A percentile compares a stretch with the other conserved stretches of the same genome.
Evolutionary conservation across 805 yeast genomes (phyloP).

Genomic region (Allodekkera sacchari): DNA sequence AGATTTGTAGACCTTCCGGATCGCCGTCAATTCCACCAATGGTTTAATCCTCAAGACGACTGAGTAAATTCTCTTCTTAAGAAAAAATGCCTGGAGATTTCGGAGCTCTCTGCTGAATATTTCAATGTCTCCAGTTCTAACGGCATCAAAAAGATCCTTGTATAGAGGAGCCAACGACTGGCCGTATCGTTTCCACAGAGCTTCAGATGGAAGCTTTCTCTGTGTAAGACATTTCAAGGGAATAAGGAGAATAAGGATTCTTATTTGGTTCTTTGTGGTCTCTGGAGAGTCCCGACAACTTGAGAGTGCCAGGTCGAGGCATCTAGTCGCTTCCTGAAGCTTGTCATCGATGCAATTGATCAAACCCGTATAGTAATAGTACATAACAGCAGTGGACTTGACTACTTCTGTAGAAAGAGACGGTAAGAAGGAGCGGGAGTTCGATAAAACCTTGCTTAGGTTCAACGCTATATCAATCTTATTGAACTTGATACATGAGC

Average conservation of each 20-base stretch:
- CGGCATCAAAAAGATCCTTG: slow-evolving; percentile 37
- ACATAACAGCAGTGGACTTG: slow-evolving; percentile 49
- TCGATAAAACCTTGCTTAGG: slow-evolving; percentile 37
- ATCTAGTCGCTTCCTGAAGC: slow-evolving; percentile 39
- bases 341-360: slow-evolving; percentile 60
- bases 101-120: slow-evolving; percentile 38
- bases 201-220: slow-evolving; percentile 37
- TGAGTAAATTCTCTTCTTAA: slow-evolving; percentile 54
- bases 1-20: slow-evolving; percentile 34
- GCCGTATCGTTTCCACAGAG: slow-evolving; percentile 30
- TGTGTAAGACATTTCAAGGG: slow-evolving; percentile 53
- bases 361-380: slow-evolving; percentile 62
- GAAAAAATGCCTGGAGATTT: slow-evolving; percentile 39
- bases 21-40: slow-evolving; percentile 41
- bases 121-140: slow-evolving; percentile 48
- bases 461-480: slow-evolving; percentile 69
- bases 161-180: slow-evolving; percentile 37
- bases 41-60: slow-evolving; percentile 44
- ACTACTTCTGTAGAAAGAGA: slow-evolving; percentile 15
- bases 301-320: slow-evolving; percentile 43
- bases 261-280: slow-evolving; percentile 28
- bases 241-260: slow-evolving; percentile 48
- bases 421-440: slow-evolving; percentile 1
- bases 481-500: slow-evolving; percentile 55
- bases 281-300: slow-evolving; percentile 17